Evolutionary conservation across 768 basidiomycete genomes (phyloP).

Genomic region (Pleurotus tuber-regium): DNA sequence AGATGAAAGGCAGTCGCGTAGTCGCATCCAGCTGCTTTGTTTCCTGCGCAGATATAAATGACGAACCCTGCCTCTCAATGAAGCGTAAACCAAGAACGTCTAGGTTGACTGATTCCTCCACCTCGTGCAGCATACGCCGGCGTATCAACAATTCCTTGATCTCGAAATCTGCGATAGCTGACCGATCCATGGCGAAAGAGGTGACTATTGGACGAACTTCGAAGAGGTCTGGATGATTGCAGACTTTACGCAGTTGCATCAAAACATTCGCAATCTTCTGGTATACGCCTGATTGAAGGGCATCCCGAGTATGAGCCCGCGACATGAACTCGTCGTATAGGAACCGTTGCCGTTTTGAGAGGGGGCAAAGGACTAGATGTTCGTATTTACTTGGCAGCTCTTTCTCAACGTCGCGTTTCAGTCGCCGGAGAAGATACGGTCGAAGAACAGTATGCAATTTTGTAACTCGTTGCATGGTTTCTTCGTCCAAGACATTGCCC

Average conservation of each 20-base stretch:
- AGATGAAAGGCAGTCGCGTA: constrained; percentile 46
- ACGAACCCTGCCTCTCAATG: constrained; percentile 49
- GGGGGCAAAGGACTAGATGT: constrained; percentile 81
- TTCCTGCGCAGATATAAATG: constrained; percentile 51
- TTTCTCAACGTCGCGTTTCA: constrained; percentile 97
- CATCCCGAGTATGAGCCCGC: constrained; percentile 77
- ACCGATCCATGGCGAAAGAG: constrained; percentile 73
- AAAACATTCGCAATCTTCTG: constrained; percentile 91
- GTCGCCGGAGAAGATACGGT: constrained; percentile 91
- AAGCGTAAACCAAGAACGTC: constrained; percentile 66
- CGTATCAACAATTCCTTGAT: constrained; percentile 88
- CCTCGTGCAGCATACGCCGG: constrained; percentile 59
- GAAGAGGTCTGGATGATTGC: constrained; percentile 92
- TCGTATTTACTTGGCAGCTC: constrained; percentile 93
- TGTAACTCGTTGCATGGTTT: constrained; percentile 78
- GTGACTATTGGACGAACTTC: constrained; percentile 83
- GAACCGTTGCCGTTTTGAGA: constrained; percentile 92
- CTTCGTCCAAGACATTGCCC: constrained; percentile 73
- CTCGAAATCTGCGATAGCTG: constrained; percentile 74
- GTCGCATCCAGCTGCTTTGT: constrained; percentile 61
- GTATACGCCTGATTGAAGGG: constrained; percentile 81
- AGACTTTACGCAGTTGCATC: constrained; percentile 98
- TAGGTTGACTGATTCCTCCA: constrained; percentile 55
- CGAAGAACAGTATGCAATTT: constrained; percentile 95
- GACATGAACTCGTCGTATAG: constrained; percentile 97